Conservation (phyloP, 2,329 filamentous ascomycete genomes). For the Beauveria varroae region DNA sequence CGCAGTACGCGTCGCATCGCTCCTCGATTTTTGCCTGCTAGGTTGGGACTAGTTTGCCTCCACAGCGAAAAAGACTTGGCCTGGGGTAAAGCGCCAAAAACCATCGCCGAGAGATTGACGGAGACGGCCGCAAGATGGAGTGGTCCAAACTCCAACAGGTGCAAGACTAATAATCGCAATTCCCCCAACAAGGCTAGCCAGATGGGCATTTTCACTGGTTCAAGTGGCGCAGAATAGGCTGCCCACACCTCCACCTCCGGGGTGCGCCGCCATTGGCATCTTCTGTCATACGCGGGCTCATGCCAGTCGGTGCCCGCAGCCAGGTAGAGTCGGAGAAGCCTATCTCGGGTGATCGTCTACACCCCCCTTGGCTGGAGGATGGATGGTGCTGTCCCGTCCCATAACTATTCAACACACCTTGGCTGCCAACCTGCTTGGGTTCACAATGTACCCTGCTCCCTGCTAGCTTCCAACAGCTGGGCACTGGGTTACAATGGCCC, state of each 20-base stretch:
- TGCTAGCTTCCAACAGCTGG: not conserved
- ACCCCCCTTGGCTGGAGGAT: not conserved
- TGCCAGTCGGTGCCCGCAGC: not conserved
- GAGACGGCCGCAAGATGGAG: constrained; percentile 5
- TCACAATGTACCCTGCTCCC: not conserved
- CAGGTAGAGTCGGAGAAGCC: not conserved
- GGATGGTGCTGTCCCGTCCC: not conserved
- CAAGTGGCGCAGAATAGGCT: not conserved
- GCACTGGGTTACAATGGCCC: not conserved
- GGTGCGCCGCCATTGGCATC: not conserved
- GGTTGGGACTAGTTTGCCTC: constrained; percentile 1
- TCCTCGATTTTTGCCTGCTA: not conserved
- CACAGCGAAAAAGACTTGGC: not conserved
- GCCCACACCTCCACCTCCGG: constrained; percentile 2
- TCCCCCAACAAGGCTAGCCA: not conserved
- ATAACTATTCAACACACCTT: not conserved
- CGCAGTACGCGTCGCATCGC: not conserved
- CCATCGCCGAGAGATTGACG: not conserved
- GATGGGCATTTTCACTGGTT: not conserved
- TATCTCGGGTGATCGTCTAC: constrained; percentile 6
- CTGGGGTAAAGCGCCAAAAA: not conserved
- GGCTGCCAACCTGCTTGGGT: not conserved
- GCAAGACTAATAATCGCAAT: not conserved
- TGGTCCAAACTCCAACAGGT: not conserved
- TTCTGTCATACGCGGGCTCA: not conserved